These are phyloP conservation scores for Zygoascus bituminiphila DNA, from an alignment of 805 yeast genomes.

Conservation along the genomic window DNA sequence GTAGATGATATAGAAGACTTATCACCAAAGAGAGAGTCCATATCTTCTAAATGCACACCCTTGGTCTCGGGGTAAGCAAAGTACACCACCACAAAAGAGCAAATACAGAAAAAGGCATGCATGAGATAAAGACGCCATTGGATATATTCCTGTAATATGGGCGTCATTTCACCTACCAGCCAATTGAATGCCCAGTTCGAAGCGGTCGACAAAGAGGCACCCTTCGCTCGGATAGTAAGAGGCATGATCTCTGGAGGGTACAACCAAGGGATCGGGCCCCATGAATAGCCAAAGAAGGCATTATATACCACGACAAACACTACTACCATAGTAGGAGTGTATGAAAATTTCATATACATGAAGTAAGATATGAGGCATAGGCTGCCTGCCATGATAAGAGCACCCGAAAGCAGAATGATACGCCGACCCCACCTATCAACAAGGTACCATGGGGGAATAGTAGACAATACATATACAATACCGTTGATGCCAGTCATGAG, in stretches of 20 bases:
- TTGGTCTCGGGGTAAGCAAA: slow-evolving; percentile 81
- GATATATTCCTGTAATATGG: slow-evolving; percentile 67
- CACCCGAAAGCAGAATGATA: slow-evolving; percentile 73
- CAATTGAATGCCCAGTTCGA: slow-evolving; percentile 91
- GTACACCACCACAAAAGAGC: slow-evolving; percentile 66
- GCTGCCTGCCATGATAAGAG: slow-evolving; percentile 69
- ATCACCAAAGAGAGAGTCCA: slow-evolving; percentile 85
- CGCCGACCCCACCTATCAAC: slow-evolving; percentile 90
- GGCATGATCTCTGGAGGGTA: slow-evolving; percentile 84
- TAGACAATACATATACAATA: slow-evolving; percentile 50
- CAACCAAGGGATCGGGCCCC: slow-evolving; percentile 95
- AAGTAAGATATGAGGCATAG: slow-evolving; percentile 57
- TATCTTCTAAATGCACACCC: slow-evolving; percentile 81
- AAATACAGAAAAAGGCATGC: slow-evolving; percentile 69
- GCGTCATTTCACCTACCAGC: slow-evolving; percentile 87
- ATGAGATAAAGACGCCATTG: slow-evolving; percentile 75
- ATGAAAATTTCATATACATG: slow-evolving; percentile 39
- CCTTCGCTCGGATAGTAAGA: slow-evolving; percentile 73
- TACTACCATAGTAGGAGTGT: slow-evolving; percentile 67
- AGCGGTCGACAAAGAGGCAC: slow-evolving; percentile 85
- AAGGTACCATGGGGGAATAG: slow-evolving; percentile 84
- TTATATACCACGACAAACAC: slow-evolving; percentile 69
- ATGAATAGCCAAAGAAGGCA: slow-evolving; percentile 74
- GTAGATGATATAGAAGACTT: slow-evolving; percentile 25
- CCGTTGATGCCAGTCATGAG: slow-evolving; percentile 83